Evolutionary conservation across 768 basidiomycete species (phyloP).

Genomic region (Pleurotus giganteus): DNA sequence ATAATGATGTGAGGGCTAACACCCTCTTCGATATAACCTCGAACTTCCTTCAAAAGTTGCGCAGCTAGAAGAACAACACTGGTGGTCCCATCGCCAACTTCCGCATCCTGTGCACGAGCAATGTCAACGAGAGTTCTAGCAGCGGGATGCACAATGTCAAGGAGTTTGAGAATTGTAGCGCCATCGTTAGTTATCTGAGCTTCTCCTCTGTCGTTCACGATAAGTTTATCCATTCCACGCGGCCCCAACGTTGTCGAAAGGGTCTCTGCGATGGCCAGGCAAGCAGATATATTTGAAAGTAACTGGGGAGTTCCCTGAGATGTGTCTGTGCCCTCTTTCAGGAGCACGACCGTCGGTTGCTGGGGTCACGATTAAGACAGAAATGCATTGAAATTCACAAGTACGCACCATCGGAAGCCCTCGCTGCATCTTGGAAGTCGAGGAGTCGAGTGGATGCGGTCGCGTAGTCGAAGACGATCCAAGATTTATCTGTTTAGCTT

Average conservation of each 20-base stretch:
- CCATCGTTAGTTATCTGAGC: slow-evolving; percentile 99
- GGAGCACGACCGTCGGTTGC: slow-evolving; percentile 98
- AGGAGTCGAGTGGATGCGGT: slow-evolving; percentile 16
- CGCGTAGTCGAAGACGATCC: slow-evolving; percentile 10
- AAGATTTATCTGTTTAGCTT: slow-evolving; percentile 29
- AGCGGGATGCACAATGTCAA: slow-evolving; percentile 98
- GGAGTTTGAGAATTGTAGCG: slow-evolving; percentile 94
- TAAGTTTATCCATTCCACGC: slow-evolving; percentile 98
- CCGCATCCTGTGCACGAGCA: slow-evolving; percentile 96
- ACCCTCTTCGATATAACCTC: slow-evolving; percentile 91
- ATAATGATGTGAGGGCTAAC: slow-evolving; percentile 97
- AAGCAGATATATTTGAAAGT: slow-evolving; percentile 94
- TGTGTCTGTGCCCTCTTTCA: slow-evolving; percentile 93
- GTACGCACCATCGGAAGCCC: slow-evolving; percentile 69
- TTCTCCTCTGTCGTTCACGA: slow-evolving; percentile 89
- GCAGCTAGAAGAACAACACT: slow-evolving; percentile 94
- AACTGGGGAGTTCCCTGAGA: slow-evolving; percentile 93
- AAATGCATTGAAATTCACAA: not conserved
- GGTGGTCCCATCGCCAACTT: slow-evolving; percentile 98
- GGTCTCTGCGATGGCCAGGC: slow-evolving; percentile 89
- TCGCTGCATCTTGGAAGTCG: slow-evolving; percentile 71
- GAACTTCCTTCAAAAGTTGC: slow-evolving; percentile 91
- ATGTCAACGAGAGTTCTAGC: slow-evolving; percentile 98
- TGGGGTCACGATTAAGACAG: slow-evolving; percentile 30
- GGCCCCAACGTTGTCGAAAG: slow-evolving; percentile 96